Evolutionary conservation across 78 protist species (phyloP).

Genomic region (Andalucia godoyi): DNA sequence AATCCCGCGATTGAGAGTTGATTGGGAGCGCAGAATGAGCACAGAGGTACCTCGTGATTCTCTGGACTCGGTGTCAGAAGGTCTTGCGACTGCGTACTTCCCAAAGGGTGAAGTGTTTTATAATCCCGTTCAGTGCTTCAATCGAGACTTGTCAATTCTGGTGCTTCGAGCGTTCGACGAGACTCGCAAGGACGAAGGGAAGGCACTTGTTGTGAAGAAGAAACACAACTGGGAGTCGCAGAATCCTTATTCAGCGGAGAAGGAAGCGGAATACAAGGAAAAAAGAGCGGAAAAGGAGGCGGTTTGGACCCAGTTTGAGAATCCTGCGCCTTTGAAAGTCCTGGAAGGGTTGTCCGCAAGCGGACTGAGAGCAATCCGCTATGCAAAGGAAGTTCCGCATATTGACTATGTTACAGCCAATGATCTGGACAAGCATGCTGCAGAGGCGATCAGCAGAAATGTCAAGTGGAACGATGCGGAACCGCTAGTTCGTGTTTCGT

Average conservation of each 20-base stretch:
- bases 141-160: conserved; percentile 80
- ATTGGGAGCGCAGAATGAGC: no score
- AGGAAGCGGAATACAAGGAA: not conserved
- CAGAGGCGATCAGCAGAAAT: conserved; percentile 59
- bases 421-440: conserved; percentile 77
- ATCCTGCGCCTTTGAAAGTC: no score
- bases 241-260: not conserved
- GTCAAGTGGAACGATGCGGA: conserved; percentile 39
- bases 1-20: no score
- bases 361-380: conserved; percentile 83
- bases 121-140: conserved; percentile 87
- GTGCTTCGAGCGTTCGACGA: conserved; percentile 7
- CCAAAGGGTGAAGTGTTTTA: conserved; percentile 82
- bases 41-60: no score
- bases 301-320: no score
- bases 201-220: not conserved
- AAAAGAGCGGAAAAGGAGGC: conserved; percentile 9
- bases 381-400: conserved; percentile 55
- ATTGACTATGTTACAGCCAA: conserved; percentile 66
- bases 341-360: conserved; percentile 95
- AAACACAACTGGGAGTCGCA: no score
- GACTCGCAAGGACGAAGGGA: conserved; percentile 2
- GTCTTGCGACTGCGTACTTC: no score
- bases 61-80: no score
- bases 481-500: not conserved